Evolutionary conservation across 75 land plant species (phyloP).

Genomic region (Isoetes taiwanensis): DNA sequence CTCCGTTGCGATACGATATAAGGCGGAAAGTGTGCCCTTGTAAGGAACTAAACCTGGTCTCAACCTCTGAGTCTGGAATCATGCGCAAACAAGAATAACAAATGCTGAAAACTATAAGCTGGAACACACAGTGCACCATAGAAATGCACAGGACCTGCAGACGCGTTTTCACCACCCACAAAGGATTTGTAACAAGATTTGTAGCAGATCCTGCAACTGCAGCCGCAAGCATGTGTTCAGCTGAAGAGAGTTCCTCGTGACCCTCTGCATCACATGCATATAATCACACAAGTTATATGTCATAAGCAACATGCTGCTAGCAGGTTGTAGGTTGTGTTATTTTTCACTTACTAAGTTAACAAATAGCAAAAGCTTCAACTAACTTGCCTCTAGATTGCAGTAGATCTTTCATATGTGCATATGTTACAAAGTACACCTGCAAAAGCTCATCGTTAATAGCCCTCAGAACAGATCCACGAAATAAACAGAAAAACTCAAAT

Average conservation of each 20-base stretch:
- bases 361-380: too few species aligned
- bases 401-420: constrained; percentile 15
- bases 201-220: constrained; percentile 96
- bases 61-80: constrained; percentile 82
- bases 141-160: too few species aligned
- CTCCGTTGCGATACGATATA: constrained; percentile 67
- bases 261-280: neutral
- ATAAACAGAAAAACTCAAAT: too few species aligned
- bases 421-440: constrained; percentile 15
- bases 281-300: too few species aligned
- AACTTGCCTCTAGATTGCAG: neutral
- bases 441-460: too few species aligned
- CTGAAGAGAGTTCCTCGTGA: neutral
- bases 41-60: constrained; percentile 61
- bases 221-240: constrained; percentile 67
- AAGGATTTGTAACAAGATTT: constrained; percentile 76
- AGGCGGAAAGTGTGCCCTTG: constrained; percentile 55
- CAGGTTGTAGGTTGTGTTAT: too few species aligned
- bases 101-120: too few species aligned
- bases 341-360: too few species aligned
- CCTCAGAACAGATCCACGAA: too few species aligned
- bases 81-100: too few species aligned
- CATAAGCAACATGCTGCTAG: too few species aligned
- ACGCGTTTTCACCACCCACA: constrained; percentile 99
- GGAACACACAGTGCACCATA: too few species aligned